Evolutionary conservation across 805 yeast species (phyloP).

Genomic region (Jamesozyma jinghongensis): DNA sequence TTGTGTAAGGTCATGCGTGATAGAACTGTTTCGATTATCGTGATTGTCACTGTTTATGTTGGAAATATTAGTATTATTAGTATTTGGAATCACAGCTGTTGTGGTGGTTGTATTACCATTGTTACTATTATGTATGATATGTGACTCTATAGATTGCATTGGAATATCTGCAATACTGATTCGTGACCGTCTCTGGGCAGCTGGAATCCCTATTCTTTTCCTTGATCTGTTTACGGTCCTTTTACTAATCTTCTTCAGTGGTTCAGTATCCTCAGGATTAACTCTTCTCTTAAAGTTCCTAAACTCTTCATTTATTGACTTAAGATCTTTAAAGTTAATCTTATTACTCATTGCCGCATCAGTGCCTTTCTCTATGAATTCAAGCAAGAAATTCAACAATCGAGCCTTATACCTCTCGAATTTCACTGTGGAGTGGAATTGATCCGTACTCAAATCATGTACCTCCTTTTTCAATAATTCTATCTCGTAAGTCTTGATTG

Average conservation of each 20-base stretch:
- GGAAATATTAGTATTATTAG: not conserved
- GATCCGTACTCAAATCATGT: not conserved
- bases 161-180: not conserved
- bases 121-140: not conserved
- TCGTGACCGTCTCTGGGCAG: not conserved
- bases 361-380: not conserved
- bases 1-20: not conserved
- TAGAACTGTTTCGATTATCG: not conserved
- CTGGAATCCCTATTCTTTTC: constrained; percentile 4
- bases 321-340: not conserved
- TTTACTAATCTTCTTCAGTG: constrained; percentile 1
- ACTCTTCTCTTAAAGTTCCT: not conserved
- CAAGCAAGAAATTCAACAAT: not conserved
- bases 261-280: not conserved
- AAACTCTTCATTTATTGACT: not conserved
- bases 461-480: not conserved
- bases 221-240: constrained; percentile 5
- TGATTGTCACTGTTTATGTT: not conserved
- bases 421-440: not conserved
- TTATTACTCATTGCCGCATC: not conserved
- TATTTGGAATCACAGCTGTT: too few relatives aligned
- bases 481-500: not conserved
- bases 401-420: not conserved
- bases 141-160: not conserved
- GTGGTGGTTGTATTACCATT: not conserved